Percentiles rank a stretch among this genome's conserved stretches.
These are phyloP conservation scores for Ceratocystis ficicola DNA, from an alignment of 2,329 filamentous ascomycete genomes.

Conservation along the genomic window DNA sequence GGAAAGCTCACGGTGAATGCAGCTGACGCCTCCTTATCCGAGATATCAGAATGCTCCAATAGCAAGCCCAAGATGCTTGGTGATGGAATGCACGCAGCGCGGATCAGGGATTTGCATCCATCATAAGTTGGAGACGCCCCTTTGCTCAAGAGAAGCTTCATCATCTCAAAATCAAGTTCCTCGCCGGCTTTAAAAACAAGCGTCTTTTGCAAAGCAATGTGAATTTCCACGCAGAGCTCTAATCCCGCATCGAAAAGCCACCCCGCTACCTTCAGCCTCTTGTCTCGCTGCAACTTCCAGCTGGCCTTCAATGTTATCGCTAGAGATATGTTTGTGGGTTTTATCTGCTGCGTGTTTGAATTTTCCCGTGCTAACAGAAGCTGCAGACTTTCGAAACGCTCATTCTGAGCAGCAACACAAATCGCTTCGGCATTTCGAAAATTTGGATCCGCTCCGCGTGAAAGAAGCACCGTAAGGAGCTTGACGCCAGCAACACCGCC, in stretches of 20 bases:
- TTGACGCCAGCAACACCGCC: conserved; percentile 39
- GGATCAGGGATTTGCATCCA: conserved; percentile 10
- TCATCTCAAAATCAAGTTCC: conserved; percentile 10
- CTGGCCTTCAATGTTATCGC: conserved; percentile 41
- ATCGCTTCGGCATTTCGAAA: conserved; percentile 44
- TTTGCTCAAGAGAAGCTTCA: conserved; percentile 16
- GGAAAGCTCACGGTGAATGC: conserved; percentile 11
- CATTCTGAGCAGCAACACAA: conserved; percentile 42
- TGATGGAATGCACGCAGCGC: conserved; percentile 6
- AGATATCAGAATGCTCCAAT: conserved; percentile 1
- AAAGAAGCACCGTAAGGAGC: conserved; percentile 40
- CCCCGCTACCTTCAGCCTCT: conserved; percentile 37
- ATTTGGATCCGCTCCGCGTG: conserved; percentile 43
- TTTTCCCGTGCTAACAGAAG: conserved; percentile 40
- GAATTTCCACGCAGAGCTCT: conserved; percentile 37
- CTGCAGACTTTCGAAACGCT: conserved; percentile 39
- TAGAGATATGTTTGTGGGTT: conserved; percentile 37
- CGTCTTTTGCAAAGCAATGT: conserved; percentile 39
- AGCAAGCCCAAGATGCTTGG: background rate
- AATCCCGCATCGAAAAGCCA: conserved; percentile 43
- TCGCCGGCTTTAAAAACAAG: conserved; percentile 33
- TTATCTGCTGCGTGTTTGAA: conserved; percentile 34
- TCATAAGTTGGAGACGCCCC: conserved; percentile 15
- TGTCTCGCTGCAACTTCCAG: conserved; percentile 40
- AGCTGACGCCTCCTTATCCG: background rate